phyloP scores from a whole-genome alignment of 257 asterid species.

The Anisodus acutangulus region DNA sequence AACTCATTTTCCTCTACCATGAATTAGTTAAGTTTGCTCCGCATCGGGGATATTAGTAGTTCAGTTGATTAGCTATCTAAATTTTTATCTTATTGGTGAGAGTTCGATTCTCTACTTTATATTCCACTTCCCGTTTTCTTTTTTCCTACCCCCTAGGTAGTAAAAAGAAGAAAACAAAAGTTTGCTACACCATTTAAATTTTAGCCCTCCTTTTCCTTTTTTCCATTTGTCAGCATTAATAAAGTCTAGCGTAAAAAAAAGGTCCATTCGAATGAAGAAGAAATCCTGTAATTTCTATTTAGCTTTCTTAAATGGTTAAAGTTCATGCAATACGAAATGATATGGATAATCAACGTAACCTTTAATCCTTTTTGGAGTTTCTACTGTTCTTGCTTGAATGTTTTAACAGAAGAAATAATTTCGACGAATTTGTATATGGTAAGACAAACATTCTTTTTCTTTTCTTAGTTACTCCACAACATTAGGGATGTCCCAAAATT shows the following conservation, averaged over 20 bases:
- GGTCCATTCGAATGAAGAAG: neutral
- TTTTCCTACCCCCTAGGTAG: too few relatives aligned
- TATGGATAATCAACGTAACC: neutral
- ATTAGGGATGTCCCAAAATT: neutral
- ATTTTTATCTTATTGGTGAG: too few relatives aligned
- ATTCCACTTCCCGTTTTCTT: too few relatives aligned
- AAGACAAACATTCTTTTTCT: neutral
- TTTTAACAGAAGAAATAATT: neutral
- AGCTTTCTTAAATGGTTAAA: neutral
- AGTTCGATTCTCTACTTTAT: too few relatives aligned
- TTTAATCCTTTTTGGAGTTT: neutral
- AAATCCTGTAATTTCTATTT: too few relatives aligned
- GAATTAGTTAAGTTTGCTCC: too few relatives aligned
- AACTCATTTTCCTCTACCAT: too few relatives aligned
- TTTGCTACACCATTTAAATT: neutral
- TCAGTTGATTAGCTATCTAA: too few relatives aligned
- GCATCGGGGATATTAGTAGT: too few relatives aligned
- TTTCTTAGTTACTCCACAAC: neutral
- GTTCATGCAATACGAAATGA: neutral
- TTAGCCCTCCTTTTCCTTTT: neutral
- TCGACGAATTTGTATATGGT: neutral
- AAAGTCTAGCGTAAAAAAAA: neutral
- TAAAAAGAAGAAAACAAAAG: too few relatives aligned
- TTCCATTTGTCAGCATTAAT: neutral
- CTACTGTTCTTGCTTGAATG: neutral